Percentiles rank a stretch among this genome's conserved stretches.
Evolutionary conservation across 73 alveolate species (phyloP).

Genomic region (Paramecium pentaurelia): DNA sequence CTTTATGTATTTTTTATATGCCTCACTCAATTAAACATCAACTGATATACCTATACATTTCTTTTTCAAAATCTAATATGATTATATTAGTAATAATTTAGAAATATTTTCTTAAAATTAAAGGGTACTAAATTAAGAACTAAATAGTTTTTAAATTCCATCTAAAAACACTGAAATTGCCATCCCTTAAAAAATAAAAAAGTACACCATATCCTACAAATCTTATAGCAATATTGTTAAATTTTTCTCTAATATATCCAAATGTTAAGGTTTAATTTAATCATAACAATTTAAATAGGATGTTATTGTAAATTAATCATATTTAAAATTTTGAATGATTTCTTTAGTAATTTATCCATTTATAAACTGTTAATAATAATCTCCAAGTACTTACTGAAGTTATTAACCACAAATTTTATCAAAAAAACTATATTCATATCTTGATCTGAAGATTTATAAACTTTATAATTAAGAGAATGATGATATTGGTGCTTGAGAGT

Average conservation of each 20-base stretch:
- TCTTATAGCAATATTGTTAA: background rate
- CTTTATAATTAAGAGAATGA: background rate
- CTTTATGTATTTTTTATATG: background rate
- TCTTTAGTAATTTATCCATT: background rate
- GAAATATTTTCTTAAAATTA: background rate
- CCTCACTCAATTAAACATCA: background rate
- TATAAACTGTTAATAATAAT: background rate
- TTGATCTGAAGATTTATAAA: background rate
- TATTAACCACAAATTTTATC: background rate
- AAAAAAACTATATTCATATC: background rate
- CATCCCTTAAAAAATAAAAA: background rate
- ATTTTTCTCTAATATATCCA: background rate
- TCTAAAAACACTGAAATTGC: background rate
- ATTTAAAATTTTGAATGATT: background rate
- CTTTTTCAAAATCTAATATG: background rate
- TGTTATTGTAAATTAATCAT: background rate
- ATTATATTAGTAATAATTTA: background rate
- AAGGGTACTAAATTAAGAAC: background rate
- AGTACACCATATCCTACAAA: background rate
- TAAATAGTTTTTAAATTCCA: background rate
- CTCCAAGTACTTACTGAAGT: background rate
- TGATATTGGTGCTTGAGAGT: background rate
- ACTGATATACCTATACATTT: background rate
- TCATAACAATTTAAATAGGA: background rate
- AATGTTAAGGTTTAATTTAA: background rate